Evolutionary conservation across 2,329 filamentous ascomycete genomes (phyloP), one percentile per base, ranked within the genome.

Genomic region (Arthrobotrys iridis): DNA sequence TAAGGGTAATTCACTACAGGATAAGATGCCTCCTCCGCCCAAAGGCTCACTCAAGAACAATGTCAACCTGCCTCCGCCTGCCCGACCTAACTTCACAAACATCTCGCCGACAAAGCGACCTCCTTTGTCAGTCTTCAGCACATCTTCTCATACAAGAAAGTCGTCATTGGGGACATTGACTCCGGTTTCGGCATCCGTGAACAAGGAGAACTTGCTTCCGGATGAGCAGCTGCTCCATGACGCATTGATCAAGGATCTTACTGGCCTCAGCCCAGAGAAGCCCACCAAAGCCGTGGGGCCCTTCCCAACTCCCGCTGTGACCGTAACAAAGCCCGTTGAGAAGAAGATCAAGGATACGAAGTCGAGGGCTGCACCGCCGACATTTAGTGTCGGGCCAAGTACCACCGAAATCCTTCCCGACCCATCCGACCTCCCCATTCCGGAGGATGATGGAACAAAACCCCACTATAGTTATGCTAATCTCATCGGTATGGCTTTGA

Each of bases 401-500:
- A 24, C 41, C 59, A 73, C 82, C 30, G 83, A 85, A 70, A 82
- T 86, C 22, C 83, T 93, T 3, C 91, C 93, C 2, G 85, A 90
- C 52, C 89, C 90, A 55, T 87, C 91, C 77, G 90, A 93, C n/a
- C 95, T 97, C 84, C 91, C 93, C 3, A 82, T 85, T 3, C 88
- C 97, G 30, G 85, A 90, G 70, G 95, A 98, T 80, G 93, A 97
- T 81, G 94, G 93, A 79, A 85, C 86, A 65, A 98, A 99, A 82
- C 95, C 95, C 4, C 87, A 89, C 3, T 93, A 94, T 83, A 98
- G 93, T 83, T 99, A 99, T 81, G 94, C 95, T 18, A 91, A 91
- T 79, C 87, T 99, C 79, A 98, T 98, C 78, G 95, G 92, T 81
- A 97, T 97, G 93, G 93, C 95, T 59, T 97, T 99, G 79, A 85